Percentiles rank a stretch among this genome's conserved stretches.
Evolutionary conservation across 1,284 basidiomycete species (phyloP).

Genomic region (Afroboletus lepidellus): DNA sequence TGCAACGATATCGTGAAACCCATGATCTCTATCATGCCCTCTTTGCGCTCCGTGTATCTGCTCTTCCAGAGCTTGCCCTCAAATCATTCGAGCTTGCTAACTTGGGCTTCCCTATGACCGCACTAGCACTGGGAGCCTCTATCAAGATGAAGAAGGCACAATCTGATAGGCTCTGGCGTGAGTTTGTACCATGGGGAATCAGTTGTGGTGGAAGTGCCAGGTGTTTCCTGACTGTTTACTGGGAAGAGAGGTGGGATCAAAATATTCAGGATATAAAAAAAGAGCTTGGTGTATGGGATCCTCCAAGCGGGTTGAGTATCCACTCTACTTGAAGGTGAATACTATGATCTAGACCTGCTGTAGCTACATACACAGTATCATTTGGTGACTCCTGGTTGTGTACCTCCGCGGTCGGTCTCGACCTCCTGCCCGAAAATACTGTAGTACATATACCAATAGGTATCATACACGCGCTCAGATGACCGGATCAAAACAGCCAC

Average conservation of each 20-base stretch:
- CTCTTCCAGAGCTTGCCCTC: slow-evolving; percentile 92
- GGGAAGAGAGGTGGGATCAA: slow-evolving; percentile 78
- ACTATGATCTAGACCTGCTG: too few relatives aligned
- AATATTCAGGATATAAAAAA: slow-evolving; percentile 68
- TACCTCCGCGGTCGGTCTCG: too few relatives aligned
- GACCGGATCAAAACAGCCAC: too few relatives aligned
- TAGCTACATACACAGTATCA: too few relatives aligned
- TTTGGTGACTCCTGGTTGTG: too few relatives aligned
- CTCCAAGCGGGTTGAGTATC: slow-evolving; percentile 43
- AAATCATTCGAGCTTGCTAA: slow-evolving; percentile 97
- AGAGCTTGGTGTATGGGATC: slow-evolving; percentile 83
- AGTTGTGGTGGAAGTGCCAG: slow-evolving; percentile 59
- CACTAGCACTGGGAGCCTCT: slow-evolving; percentile 9
- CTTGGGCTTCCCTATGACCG: slow-evolving; percentile 87
- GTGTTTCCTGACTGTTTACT: slow-evolving; percentile 88
- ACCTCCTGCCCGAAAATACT: too few relatives aligned
- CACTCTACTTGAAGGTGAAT: slow-evolving; percentile 10
- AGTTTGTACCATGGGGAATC: slow-evolving; percentile 91
- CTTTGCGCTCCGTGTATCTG: slow-evolving; percentile 83
- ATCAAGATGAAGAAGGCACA: slow-evolving; percentile 55
- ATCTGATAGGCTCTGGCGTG: slow-evolving; percentile 54
- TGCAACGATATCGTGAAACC: slow-evolving; percentile 97
- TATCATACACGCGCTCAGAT: too few relatives aligned
- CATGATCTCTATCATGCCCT: slow-evolving; percentile 97
- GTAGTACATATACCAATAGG: too few relatives aligned